A percentile compares a stretch with the other conserved stretches of the same genome.
Evolutionary conservation across 179 eudicot genomes (phyloP).

Genomic region (Patellifolia procumbens): DNA sequence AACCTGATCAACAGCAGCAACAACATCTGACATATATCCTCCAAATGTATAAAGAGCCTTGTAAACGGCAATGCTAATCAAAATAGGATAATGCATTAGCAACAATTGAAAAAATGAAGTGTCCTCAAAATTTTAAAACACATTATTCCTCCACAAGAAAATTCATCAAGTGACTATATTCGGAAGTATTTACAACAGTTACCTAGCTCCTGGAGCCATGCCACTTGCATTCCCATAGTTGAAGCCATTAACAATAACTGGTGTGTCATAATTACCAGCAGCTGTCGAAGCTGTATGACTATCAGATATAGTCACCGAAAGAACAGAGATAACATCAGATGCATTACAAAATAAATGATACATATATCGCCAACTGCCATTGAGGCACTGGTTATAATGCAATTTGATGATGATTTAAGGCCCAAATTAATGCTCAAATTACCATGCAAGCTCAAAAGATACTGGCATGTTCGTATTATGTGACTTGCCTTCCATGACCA

Average conservation of each 20-base stretch:
- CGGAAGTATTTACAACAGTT: neutral
- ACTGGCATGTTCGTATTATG: slow-evolving; percentile 15
- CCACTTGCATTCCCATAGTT: slow-evolving; percentile 54
- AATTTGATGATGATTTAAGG: slow-evolving; percentile 15
- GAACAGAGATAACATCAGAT: slow-evolving; percentile 10
- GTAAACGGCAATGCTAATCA: slow-evolving; percentile 49
- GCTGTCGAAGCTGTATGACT: slow-evolving; percentile 57
- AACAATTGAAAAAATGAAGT: neutral
- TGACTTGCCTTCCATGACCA: slow-evolving; percentile 59
- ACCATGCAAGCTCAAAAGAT: slow-evolving; percentile 17
- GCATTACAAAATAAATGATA: slow-evolving; percentile 10
- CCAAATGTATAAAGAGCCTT: slow-evolving; percentile 56
- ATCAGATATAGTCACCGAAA: slow-evolving; percentile 22
- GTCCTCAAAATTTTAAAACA: neutral
- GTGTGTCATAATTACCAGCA: slow-evolving; percentile 44
- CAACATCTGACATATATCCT: slow-evolving; percentile 56
- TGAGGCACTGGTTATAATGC: neutral
- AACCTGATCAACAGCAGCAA: slow-evolving; percentile 59
- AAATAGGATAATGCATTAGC: slow-evolving; percentile 13
- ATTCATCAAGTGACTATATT: neutral
- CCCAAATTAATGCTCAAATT: slow-evolving; percentile 15
- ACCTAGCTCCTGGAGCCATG: slow-evolving; percentile 61
- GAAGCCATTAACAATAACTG: slow-evolving; percentile 48
- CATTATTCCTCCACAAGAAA: neutral
- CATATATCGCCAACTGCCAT: neutral